These are phyloP conservation scores for Lavandula angustifolia DNA, from an alignment of 257 asterid species.

Conservation along the genomic window DNA sequence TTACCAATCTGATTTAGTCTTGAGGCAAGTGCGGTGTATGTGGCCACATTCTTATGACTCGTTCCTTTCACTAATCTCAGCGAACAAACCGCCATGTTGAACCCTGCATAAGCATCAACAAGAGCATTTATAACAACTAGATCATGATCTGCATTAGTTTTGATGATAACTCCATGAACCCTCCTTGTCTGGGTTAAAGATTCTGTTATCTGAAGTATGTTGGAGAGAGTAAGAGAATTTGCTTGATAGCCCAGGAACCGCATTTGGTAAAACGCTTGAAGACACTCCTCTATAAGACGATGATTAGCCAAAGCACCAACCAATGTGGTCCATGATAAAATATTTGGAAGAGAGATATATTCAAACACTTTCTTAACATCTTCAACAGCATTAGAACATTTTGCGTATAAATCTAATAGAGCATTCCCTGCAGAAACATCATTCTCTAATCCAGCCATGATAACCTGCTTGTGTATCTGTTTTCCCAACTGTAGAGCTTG, in stretches of 20 bases:
- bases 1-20: constrained; percentile 37
- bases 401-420: constrained; percentile 36
- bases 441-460: constrained; percentile 30
- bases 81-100: constrained; percentile 34
- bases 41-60: constrained; percentile 19
- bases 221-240: constrained; percentile 40
- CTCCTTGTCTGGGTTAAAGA: constrained; percentile 25
- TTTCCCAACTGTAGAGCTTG: constrained; percentile 28
- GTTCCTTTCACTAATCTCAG: constrained; percentile 30
- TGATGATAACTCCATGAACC: constrained; percentile 38
- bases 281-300: constrained; percentile 32
- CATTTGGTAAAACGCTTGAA: constrained; percentile 37
- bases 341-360: constrained; percentile 29
- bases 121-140: constrained; percentile 41
- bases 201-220: constrained; percentile 24
- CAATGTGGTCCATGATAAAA: constrained; percentile 37
- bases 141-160: constrained; percentile 32
- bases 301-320: constrained; percentile 39
- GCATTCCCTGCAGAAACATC: constrained; percentile 40
- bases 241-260: constrained; percentile 33
- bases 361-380: constrained; percentile 31
- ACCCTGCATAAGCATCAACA: constrained; percentile 46
- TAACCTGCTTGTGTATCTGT: constrained; percentile 32
- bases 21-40: constrained; percentile 37
- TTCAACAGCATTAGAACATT: constrained; percentile 26